Evolutionary conservation across 176 grass and related monocot genomes (phyloP).

Genomic region (Phyllostachys edulis): DNA sequence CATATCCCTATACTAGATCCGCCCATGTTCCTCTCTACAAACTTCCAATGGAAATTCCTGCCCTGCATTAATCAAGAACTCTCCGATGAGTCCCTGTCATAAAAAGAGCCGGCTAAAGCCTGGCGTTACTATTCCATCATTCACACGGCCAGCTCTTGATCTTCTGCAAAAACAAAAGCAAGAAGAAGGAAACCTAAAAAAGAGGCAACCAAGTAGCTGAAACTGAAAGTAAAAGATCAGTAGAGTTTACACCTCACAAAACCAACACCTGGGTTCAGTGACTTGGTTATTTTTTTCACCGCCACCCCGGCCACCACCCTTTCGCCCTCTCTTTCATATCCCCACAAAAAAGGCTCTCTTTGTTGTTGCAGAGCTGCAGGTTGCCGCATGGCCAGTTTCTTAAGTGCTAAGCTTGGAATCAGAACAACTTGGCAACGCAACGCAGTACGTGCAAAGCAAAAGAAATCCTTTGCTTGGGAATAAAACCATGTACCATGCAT

Average conservation of each 20-base stretch:
- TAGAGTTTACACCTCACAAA: slow-evolving; percentile 1
- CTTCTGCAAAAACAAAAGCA: slow-evolving; percentile 12
- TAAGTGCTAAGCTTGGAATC: slow-evolving; percentile 64
- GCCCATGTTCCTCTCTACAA: not conserved
- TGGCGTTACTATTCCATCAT: slow-evolving; percentile 3
- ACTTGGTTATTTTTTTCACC: slow-evolving; percentile 9
- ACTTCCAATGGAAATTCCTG: slow-evolving; percentile 14
- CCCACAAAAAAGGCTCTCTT: slow-evolving; percentile 32
- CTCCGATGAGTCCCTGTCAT: slow-evolving; percentile 4
- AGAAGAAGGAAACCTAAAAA: not conserved
- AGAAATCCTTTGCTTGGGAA: slow-evolving; percentile 69
- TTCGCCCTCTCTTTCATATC: slow-evolving; percentile 31
- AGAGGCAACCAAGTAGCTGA: not conserved
- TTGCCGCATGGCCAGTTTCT: slow-evolving; percentile 53
- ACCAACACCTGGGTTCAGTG: not conserved
- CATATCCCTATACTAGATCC: too few species aligned
- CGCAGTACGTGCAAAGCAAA: slow-evolving; percentile 52
- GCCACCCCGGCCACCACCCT: not conserved
- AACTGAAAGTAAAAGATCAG: slow-evolving; percentile 10
- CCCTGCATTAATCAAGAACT: slow-evolving; percentile 19
- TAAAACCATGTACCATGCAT: slow-evolving; percentile 40
- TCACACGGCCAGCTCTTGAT: slow-evolving; percentile 16
- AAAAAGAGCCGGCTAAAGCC: slow-evolving; percentile 5
- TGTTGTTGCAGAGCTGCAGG: slow-evolving; percentile 27
- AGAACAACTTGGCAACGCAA: slow-evolving; percentile 34